A percentile compares a stretch with the other conserved stretches of the same genome.
Conservation (phyloP, 768 basidiomycete species). For the Boletus rubropictus region DNA sequence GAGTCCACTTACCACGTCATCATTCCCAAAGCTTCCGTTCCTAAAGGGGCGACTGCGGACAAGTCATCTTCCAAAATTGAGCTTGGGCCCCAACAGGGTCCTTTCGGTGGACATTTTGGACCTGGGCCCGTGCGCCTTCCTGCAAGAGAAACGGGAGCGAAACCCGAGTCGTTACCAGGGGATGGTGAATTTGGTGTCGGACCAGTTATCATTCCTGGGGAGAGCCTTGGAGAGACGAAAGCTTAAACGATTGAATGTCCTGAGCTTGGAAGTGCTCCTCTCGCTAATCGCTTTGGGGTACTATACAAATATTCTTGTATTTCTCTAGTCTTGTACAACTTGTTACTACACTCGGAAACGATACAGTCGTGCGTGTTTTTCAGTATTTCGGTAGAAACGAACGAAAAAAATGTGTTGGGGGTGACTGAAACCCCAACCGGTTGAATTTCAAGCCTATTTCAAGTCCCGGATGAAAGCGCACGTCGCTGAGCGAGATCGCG, state of each 20-base stretch:
- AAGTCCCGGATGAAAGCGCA: not conserved
- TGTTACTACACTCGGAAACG: not conserved
- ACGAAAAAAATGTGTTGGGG: not conserved
- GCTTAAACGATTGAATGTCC: not conserved
- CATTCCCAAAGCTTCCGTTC: conserved; percentile 20
- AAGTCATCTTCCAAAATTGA: conserved; percentile 14
- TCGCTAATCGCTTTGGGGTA: not conserved
- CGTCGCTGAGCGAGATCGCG: not conserved
- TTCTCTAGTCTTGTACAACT: conserved; percentile 3
- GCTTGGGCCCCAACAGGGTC: conserved; percentile 13
- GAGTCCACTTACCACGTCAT: conserved; percentile 22
- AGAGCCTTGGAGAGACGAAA: conserved; percentile 21
- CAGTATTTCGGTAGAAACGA: not conserved
- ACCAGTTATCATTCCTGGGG: conserved; percentile 25
- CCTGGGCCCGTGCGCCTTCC: conserved; percentile 20
- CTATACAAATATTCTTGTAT: conserved; percentile 3
- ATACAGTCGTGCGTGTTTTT: not conserved
- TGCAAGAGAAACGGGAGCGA: conserved; percentile 18
- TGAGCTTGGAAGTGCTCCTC: not conserved
- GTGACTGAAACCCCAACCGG: not conserved
- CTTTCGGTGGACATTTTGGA: conserved; percentile 11
- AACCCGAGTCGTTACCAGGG: conserved; percentile 23
- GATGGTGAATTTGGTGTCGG: conserved; percentile 24
- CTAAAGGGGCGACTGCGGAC: conserved; percentile 3
- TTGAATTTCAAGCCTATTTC: conserved; percentile 12